These are phyloP conservation scores for Echium plantagineum DNA, from an alignment of 257 asterid species.

Conservation along the genomic window DNA sequence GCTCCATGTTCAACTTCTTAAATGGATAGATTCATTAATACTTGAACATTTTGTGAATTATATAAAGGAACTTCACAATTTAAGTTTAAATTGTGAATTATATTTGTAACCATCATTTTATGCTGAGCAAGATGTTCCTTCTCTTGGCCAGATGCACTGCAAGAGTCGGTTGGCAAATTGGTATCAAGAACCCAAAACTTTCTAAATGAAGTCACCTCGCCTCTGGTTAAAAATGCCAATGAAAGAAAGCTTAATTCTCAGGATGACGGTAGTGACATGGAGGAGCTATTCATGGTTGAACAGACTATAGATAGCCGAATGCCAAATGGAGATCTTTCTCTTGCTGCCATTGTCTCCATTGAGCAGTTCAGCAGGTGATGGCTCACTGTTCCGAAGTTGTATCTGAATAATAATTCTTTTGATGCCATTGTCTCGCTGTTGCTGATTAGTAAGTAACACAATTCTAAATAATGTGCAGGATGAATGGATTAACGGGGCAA, in stretches of 20 bases:
- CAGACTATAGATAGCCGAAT: slow-evolving; percentile 62
- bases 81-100: neutral
- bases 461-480: slow-evolving; percentile 45
- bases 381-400: neutral
- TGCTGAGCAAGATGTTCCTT: slow-evolving; percentile 4
- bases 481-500: slow-evolving; percentile 87
- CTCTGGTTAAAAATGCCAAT: slow-evolving; percentile 56
- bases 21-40: neutral
- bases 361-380: slow-evolving; percentile 96
- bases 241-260: slow-evolving; percentile 38
- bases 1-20: neutral
- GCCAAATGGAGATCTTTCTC: slow-evolving; percentile 70
- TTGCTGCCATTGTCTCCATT: slow-evolving; percentile 72
- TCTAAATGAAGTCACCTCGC: slow-evolving; percentile 61
- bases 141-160: slow-evolving; percentile 48
- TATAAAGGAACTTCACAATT: neutral
- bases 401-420: neutral
- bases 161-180: slow-evolving; percentile 71
- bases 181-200: slow-evolving; percentile 75
- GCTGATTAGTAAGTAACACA: neutral
- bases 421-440: neutral
- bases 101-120: neutral
- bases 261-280: slow-evolving; percentile 38
- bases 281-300: slow-evolving; percentile 51
- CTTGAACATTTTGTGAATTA: neutral